Conservation (phyloP, 306 rosid species). For the Luffa acutangula region DNA sequence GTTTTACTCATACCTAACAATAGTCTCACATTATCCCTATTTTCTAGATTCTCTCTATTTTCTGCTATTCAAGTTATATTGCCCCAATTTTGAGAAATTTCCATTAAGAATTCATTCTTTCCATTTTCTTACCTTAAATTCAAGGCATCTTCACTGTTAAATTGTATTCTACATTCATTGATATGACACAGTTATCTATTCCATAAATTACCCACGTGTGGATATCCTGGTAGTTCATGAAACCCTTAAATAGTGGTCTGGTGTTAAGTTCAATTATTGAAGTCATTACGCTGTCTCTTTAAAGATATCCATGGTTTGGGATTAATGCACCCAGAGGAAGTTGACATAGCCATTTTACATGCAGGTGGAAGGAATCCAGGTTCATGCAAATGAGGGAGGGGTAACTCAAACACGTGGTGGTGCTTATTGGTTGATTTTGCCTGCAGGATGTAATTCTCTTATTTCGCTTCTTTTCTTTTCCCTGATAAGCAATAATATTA, state of each 20-base stretch:
- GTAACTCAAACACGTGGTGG: conserved; percentile 89
- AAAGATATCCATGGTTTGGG: not conserved
- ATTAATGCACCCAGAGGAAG: not conserved
- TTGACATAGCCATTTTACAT: not conserved
- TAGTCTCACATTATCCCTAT: not conserved
- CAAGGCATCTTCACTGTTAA: not conserved
- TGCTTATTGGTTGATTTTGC: conserved; percentile 81
- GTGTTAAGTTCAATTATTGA: not conserved
- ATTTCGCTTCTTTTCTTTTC: conserved; percentile 8
- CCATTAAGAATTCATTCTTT: not conserved
- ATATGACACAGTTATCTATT: not conserved
- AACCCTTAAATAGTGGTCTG: not conserved
- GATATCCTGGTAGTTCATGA: not conserved
- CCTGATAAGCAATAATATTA: not conserved
- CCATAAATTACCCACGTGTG: not conserved
- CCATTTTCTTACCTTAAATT: not conserved
- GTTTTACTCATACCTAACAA: too few relatives aligned
- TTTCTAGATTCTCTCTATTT: not conserved
- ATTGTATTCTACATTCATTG: not conserved
- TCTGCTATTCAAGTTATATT: not conserved
- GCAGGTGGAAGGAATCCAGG: conserved; percentile 90
- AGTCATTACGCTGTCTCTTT: not conserved
- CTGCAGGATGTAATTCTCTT: conserved; percentile 82
- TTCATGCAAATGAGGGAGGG: conserved; percentile 90
- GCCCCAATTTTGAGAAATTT: not conserved